Conservation (phyloP, 2,329 filamentous ascomycete species). For the Pseudopyrenochaeta lycopersici region DNA sequence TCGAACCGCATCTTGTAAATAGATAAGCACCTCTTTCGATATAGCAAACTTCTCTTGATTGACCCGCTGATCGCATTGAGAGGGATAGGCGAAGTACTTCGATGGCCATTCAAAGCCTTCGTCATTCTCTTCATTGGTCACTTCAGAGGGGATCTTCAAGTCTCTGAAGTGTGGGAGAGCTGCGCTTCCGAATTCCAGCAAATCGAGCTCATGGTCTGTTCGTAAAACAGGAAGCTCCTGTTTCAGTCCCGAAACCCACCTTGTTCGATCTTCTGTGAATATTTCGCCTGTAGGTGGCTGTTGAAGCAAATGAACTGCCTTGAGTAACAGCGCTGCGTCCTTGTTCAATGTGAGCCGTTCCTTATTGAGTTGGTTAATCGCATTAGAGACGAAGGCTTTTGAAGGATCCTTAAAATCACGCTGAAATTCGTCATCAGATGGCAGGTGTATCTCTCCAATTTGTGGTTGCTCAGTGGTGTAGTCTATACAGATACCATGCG, state of each 20-base stretch:
- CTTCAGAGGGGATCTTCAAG: conserved; percentile 45
- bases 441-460: conserved; percentile 12
- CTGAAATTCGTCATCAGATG: conserved; percentile 18
- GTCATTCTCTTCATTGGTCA: conserved; percentile 51
- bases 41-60: conserved; percentile 52
- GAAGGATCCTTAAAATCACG: conserved; percentile 30
- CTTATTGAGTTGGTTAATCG: conserved; percentile 24
- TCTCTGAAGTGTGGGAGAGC: conserved; percentile 36
- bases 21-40: conserved; percentile 43
- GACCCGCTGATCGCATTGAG: conserved; percentile 26
- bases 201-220: conserved; percentile 56
- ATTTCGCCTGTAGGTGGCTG: background rate
- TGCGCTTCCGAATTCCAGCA: conserved; percentile 48
- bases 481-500: conserved; percentile 53
- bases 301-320: conserved; percentile 18
- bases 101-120: conserved; percentile 55
- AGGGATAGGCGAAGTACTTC: conserved; percentile 41
- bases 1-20: conserved; percentile 47
- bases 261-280: conserved; percentile 14
- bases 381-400: conserved; percentile 18
- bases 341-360: conserved; percentile 41
- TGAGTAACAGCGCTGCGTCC: conserved; percentile 40
- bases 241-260: conserved; percentile 44
- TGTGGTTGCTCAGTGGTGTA: conserved; percentile 43
- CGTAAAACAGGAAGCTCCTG: conserved; percentile 58